These are phyloP conservation scores for Suhomyces taliae DNA, from an alignment of 1,139 yeast genomes.

Conservation along the genomic window DNA sequence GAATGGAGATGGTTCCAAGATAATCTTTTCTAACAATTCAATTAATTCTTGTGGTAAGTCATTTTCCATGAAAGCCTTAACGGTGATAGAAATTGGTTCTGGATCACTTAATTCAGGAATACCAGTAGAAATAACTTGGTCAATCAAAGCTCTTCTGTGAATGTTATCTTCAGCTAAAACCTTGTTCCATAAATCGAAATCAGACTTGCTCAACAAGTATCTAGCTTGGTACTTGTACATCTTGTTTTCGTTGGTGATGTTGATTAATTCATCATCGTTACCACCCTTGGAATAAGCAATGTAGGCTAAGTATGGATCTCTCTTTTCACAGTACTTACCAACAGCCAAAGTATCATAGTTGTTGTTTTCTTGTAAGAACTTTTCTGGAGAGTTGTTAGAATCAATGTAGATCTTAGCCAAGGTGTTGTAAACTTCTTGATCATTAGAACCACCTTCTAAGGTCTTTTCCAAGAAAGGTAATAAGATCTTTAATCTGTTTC, in stretches of 20 bases:
- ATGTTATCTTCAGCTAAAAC: slow-evolving; percentile 75
- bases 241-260: slow-evolving; percentile 92
- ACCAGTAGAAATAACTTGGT: slow-evolving; percentile 93
- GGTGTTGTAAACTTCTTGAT: slow-evolving; percentile 90
- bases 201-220: slow-evolving; percentile 84
- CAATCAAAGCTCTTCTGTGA: slow-evolving; percentile 88
- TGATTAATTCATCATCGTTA: slow-evolving; percentile 84
- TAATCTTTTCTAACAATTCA: slow-evolving; percentile 91
- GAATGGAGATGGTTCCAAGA: slow-evolving; percentile 95
- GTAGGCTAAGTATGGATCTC: slow-evolving; percentile 97
- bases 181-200: slow-evolving; percentile 73
- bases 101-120: slow-evolving; percentile 95
- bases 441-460: slow-evolving; percentile 82
- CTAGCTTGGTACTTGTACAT: slow-evolving; percentile 99
- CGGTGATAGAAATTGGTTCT: slow-evolving; percentile 93
- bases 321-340: slow-evolving; percentile 98
- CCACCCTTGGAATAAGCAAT: slow-evolving; percentile 95
- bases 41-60: slow-evolving; percentile 90
- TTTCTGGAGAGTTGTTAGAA: slow-evolving; percentile 95
- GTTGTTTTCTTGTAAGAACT: slow-evolving; percentile 88
- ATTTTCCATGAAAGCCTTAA: slow-evolving; percentile 95
- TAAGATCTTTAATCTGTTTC: slow-evolving; percentile 88
- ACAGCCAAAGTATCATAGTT: slow-evolving; percentile 89
- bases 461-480: slow-evolving; percentile 93
- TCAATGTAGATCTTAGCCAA: slow-evolving; percentile 97